Evolutionary conservation across 768 basidiomycete genomes (phyloP).

Genomic region (Sistotremastrum suecicum): DNA sequence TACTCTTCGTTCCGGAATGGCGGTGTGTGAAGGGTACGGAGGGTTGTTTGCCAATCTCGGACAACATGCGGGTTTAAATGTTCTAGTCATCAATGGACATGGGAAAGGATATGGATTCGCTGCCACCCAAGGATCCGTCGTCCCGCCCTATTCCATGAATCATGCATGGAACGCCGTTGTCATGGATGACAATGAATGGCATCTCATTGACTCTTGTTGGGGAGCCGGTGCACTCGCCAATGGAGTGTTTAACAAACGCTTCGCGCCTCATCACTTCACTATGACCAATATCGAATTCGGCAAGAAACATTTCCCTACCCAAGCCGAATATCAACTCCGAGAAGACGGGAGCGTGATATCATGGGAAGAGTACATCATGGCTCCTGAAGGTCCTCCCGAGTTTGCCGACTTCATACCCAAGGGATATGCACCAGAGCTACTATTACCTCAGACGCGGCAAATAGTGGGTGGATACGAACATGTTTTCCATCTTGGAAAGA

Average conservation of each 20-base stretch:
- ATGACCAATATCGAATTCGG: not conserved
- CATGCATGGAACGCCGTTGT: constrained; percentile 4
- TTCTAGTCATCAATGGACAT: not conserved
- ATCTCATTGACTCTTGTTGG: constrained; percentile 1
- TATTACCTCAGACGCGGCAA: not conserved
- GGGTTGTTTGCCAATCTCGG: not conserved
- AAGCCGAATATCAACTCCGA: not conserved
- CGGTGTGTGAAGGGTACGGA: constrained; percentile 4
- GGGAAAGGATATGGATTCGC: constrained; percentile 3
- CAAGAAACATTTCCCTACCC: constrained; percentile 1
- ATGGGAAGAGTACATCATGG: not conserved
- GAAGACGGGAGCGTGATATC: constrained; percentile 1
- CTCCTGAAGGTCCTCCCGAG: not conserved
- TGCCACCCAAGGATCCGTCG: not conserved
- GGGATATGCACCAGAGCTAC: not conserved
- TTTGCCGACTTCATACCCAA: not conserved
- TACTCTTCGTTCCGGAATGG: constrained; percentile 1
- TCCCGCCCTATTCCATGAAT: constrained; percentile 1
- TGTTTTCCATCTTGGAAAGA: not conserved
- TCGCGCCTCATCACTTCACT: constrained; percentile 2
- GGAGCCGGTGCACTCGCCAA: constrained; percentile 2
- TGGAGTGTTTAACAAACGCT: constrained; percentile 1
- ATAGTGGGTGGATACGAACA: not conserved
- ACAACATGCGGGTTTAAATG: not conserved
- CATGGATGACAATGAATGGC: constrained; percentile 2